phyloP scores from a whole-genome alignment of 345 rosid genomes.

The Brassica napus region Da-Ae NC_063446.1:55710001-55710500 shows the following conservation, averaged over 20 bases:
- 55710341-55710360: neutral
- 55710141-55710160: neutral
- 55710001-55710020: neutral
- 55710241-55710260: neutral
- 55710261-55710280: neutral
- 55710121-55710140: neutral
- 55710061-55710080: neutral
- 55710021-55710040: neutral
- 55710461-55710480: slow-evolving; percentile 8
- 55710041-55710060: neutral
- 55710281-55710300: neutral
- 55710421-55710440: slow-evolving; percentile 1
- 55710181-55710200: neutral
- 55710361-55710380: neutral
- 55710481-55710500: neutral
- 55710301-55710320: neutral
- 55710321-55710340: neutral
- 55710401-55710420: slow-evolving; percentile 8
- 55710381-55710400: slow-evolving; percentile 1
- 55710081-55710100: neutral
- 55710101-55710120: neutral
- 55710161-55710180: neutral
- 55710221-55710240: neutral
- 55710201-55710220: neutral
- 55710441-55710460: slow-evolving; percentile 36